Conservation (phyloP, 129 eudicot genomes). For the Rutidosis leptorrhynchoides region DNA sequence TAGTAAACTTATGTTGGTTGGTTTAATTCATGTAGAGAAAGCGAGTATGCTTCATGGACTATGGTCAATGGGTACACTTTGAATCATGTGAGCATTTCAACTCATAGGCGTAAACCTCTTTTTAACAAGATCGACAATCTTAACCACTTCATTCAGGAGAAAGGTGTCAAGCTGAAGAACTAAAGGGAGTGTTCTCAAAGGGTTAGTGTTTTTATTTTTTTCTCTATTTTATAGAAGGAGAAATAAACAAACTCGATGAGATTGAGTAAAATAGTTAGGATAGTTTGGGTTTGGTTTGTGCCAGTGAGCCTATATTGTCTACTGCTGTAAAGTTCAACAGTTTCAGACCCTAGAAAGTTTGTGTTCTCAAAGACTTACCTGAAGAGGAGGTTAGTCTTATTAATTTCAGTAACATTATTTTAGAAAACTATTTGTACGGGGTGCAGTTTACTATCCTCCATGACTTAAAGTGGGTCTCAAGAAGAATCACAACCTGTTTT, state of each 20-base stretch:
- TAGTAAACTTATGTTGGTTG: not conserved
- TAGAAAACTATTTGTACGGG: no score
- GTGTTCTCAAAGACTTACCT: no score
- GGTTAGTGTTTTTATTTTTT: no score
- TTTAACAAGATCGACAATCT: slow-evolving; percentile 54
- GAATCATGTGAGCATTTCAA: slow-evolving; percentile 83
- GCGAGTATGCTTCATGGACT: slow-evolving; percentile 99
- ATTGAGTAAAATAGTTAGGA: no score
- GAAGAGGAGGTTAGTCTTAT: no score
- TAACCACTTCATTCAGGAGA: slow-evolving; percentile 63
- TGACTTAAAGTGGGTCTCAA: no score
- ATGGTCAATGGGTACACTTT: slow-evolving; percentile 83
- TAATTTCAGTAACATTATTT: no score
- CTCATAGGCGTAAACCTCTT: slow-evolving; percentile 62
- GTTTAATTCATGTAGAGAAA: slow-evolving; percentile 50
- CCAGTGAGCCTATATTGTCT: slow-evolving; percentile 96
- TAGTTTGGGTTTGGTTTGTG: no score
- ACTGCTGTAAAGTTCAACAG: slow-evolving; percentile 84
- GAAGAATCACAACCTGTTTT: no score
- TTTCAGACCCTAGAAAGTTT: slow-evolving; percentile 71
- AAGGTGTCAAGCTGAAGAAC: slow-evolving; percentile 88
- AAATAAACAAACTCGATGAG: no score
- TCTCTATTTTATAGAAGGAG: no score
- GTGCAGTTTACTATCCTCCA: no score
- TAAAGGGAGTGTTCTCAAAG: slow-evolving; percentile 81